Evolutionary conservation across 2,329 filamentous ascomycete species (phyloP).

Genomic region (Fusarium guadeloupense): DNA sequence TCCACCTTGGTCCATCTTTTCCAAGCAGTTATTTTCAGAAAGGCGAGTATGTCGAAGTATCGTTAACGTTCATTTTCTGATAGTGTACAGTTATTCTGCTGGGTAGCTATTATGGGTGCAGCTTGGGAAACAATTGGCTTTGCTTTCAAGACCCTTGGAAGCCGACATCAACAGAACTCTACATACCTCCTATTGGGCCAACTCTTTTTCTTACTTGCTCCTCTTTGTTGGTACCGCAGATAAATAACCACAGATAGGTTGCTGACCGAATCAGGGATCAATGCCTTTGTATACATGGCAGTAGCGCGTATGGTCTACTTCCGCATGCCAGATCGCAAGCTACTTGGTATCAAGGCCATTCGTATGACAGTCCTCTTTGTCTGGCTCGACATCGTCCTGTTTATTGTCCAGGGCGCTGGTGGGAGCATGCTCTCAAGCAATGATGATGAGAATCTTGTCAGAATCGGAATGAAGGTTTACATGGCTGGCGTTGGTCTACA

Average conservation of each 20-base stretch:
- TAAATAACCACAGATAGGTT: background rate
- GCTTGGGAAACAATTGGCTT: slow-evolving; percentile 54
- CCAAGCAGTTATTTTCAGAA: slow-evolving; percentile 46
- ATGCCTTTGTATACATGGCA: slow-evolving; percentile 57
- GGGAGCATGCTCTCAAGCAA: slow-evolving; percentile 50
- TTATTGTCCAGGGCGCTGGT: slow-evolving; percentile 55
- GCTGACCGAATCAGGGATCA: slow-evolving; percentile 48
- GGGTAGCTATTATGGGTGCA: slow-evolving; percentile 53
- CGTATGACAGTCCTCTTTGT: slow-evolving; percentile 58
- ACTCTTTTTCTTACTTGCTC: slow-evolving; percentile 54
- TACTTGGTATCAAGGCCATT: slow-evolving; percentile 48
- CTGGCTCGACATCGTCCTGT: slow-evolving; percentile 57
- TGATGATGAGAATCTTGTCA: slow-evolving; percentile 38
- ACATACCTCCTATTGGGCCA: slow-evolving; percentile 45
- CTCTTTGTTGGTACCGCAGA: slow-evolving; percentile 47
- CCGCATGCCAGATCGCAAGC: slow-evolving; percentile 50
- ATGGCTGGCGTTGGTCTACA: slow-evolving; percentile 51
- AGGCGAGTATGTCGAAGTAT: slow-evolving; percentile 28
- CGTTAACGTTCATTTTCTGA: background rate
- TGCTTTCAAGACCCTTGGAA: slow-evolving; percentile 47
- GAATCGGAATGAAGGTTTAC: slow-evolving; percentile 52
- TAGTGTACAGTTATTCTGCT: slow-evolving; percentile 44
- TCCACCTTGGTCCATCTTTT: slow-evolving; percentile 42
- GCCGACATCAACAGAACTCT: slow-evolving; percentile 51
- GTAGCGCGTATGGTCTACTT: slow-evolving; percentile 53